Evolutionary conservation across 108 stramenopile species (phyloP).

Genomic region (Cyclostephanos invisitatus): DNA sequence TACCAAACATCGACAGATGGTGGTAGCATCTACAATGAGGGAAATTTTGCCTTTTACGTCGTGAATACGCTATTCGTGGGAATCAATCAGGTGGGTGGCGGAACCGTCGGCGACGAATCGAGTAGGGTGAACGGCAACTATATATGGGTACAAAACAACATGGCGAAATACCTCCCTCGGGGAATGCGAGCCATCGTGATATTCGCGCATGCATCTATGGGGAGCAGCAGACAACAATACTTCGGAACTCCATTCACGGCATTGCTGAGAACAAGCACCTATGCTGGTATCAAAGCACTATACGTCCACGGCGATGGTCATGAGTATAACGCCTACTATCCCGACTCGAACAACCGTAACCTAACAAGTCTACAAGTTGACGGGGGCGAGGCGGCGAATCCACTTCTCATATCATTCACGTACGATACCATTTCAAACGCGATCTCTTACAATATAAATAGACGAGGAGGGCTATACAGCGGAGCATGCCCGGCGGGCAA

Average conservation of each 20-base stretch:
- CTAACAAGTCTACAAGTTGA: slow-evolving; percentile 22
- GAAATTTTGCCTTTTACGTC: slow-evolving; percentile 38
- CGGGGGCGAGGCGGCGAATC: slow-evolving; percentile 25
- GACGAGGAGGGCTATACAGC: slow-evolving; percentile 27
- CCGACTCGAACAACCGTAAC: slow-evolving; percentile 27
- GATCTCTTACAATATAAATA: slow-evolving; percentile 21
- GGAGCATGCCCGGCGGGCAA: slow-evolving; percentile 21
- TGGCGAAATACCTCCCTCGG: slow-evolving; percentile 21
- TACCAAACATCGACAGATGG: slow-evolving; percentile 3
- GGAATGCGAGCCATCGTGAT: slow-evolving; percentile 37
- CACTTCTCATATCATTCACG: slow-evolving; percentile 34
- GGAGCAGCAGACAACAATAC: slow-evolving; percentile 6
- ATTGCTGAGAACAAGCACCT: slow-evolving; percentile 12
- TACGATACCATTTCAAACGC: slow-evolving; percentile 1
- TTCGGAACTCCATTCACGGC: slow-evolving; percentile 34
- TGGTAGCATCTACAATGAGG: slow-evolving; percentile 12
- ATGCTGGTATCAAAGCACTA: slow-evolving; percentile 27
- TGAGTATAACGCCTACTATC: slow-evolving; percentile 9
- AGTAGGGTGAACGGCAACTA: slow-evolving; percentile 27
- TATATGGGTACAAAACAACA: slow-evolving; percentile 30
- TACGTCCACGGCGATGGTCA: slow-evolving; percentile 44
- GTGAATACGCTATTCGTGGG: slow-evolving; percentile 27
- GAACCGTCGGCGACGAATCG: slow-evolving; percentile 28
- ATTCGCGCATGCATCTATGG: slow-evolving; percentile 39
- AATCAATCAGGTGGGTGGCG: slow-evolving; percentile 40